Conservation (phyloP, 2,329 filamentous ascomycete species). For the Monosporascus sp. region DNA sequence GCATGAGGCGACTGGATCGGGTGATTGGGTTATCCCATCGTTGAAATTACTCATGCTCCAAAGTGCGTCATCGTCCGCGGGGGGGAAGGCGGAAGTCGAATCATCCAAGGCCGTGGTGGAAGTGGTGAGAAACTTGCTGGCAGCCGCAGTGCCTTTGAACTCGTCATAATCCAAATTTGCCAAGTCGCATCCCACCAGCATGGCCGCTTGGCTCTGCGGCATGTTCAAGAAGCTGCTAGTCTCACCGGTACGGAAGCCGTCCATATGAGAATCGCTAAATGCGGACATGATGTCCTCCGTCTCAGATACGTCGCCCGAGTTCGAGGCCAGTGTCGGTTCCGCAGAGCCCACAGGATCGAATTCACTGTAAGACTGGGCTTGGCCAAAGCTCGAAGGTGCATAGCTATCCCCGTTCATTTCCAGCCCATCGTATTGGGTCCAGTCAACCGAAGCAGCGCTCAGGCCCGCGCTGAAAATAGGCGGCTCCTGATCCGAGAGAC, state of each 20-base stretch:
- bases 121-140: slow-evolving; percentile 38
- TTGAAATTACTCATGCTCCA: slow-evolving; percentile 35
- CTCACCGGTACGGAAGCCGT: slow-evolving; percentile 44
- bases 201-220: slow-evolving; percentile 33
- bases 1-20: slow-evolving; percentile 26
- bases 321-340: slow-evolving; percentile 53
- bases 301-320: slow-evolving; percentile 63
- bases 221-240: slow-evolving; percentile 43
- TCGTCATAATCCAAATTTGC: slow-evolving; percentile 50
- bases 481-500: slow-evolving; percentile 46
- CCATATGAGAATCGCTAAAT: slow-evolving; percentile 38
- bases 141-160: slow-evolving; percentile 45
- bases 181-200: slow-evolving; percentile 41
- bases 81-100: slow-evolving; percentile 36
- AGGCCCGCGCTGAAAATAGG: slow-evolving; percentile 59
- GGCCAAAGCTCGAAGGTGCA: slow-evolving; percentile 28
- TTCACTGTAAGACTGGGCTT: slow-evolving; percentile 36
- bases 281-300: slow-evolving; percentile 52
- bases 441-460: slow-evolving; percentile 50
- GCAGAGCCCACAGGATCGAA: slow-evolving; percentile 41
- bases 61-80: slow-evolving; percentile 40
- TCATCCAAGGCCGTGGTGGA: slow-evolving; percentile 33
- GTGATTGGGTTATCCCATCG: slow-evolving; percentile 29
- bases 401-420: slow-evolving; percentile 33
- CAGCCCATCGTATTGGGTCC: slow-evolving; percentile 48